Evolutionary conservation across 164 flowering plant species (phyloP), one percentile per base, ranked within the genome.

Genomic region (Magnolia kwangsiensis): DNA sequence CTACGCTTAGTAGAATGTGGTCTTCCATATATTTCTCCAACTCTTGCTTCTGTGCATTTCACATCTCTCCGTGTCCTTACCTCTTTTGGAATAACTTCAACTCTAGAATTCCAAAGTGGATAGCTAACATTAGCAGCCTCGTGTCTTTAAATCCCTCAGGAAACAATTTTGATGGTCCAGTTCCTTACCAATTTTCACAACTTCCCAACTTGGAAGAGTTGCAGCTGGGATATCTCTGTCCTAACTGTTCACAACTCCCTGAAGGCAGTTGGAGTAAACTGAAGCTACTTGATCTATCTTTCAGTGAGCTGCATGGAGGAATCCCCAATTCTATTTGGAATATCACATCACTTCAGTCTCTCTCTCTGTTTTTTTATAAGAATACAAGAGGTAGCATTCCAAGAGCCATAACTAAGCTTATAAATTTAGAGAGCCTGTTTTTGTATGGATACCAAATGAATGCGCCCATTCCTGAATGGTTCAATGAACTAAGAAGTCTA

Each of bases 201-300:
- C 76, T 78, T 63, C 21, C 69, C 4, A 75, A 24, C 63, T 79
- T 81, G 70, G 79, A 75, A 50, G 45, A 76, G 37, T 45, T 81
- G 67, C 81, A 81, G 64, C 79, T 81, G 1, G 71, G 79, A 31
- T 31, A 1, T 31, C 37, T 31, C 2, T 2, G 37, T 31, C 4
- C 37, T 31, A 31, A 31, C 37, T 31, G 37, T 31, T 31, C 37
- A 31, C 37, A 31, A 1, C 37, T 31, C 37, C 1, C 4, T 31
- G 1, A 59, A 69, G 1, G 37, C 37, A 31, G 37, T 2, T 31
- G 37, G 37, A 31, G 37, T 31, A 1, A 1, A 3, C 2, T 31
- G 6, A 37, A 37, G 45, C 45, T 37, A 37, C 45, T 37, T 37
- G 0, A 81, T 75, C 21, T 29, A 37, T 31, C 27, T 81, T 14